Evolutionary conservation across 2,329 filamentous ascomycete genomes (phyloP).

Genomic region (Cylindrodendrum hubeiense): DNA sequence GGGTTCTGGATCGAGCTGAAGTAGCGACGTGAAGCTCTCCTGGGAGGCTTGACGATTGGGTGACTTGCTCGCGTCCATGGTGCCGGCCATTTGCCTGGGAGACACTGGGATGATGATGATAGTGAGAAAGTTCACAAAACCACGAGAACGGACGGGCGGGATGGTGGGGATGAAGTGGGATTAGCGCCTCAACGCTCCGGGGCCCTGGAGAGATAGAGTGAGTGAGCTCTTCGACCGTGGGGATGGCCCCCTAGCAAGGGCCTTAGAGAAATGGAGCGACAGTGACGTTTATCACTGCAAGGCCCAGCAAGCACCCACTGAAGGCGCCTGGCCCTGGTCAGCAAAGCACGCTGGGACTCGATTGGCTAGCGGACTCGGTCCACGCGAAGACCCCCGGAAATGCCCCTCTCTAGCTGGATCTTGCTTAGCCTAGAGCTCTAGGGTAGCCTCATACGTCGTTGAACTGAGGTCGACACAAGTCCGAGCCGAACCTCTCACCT

Average conservation of each 20-base stretch:
- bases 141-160: slow-evolving; percentile 7
- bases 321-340: slow-evolving; percentile 31
- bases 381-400: background rate
- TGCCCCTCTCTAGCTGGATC: slow-evolving; percentile 4
- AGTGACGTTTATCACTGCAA: slow-evolving; percentile 43
- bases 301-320: slow-evolving; percentile 9
- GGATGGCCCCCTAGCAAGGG: slow-evolving; percentile 20
- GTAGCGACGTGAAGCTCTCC: slow-evolving; percentile 69
- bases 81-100: slow-evolving; percentile 9
- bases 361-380: slow-evolving; percentile 31
- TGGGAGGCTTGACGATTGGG: slow-evolving; percentile 40
- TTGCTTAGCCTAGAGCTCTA: slow-evolving; percentile 8
- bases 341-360: slow-evolving; percentile 27
- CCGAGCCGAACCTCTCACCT: background rate
- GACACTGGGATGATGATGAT: slow-evolving; percentile 5
- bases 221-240: slow-evolving; percentile 16
- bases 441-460: background rate
- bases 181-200: slow-evolving; percentile 43
- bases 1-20: slow-evolving; percentile 85
- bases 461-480: background rate
- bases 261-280: slow-evolving; percentile 14
- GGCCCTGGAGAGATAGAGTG: slow-evolving; percentile 26
- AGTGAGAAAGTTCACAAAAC: slow-evolving; percentile 10
- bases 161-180: slow-evolving; percentile 38
- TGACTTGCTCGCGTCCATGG: slow-evolving; percentile 41